phyloP scores from a whole-genome alignment of 352 stramenopile genomes.

The Phytophthora sojae region DNA sequence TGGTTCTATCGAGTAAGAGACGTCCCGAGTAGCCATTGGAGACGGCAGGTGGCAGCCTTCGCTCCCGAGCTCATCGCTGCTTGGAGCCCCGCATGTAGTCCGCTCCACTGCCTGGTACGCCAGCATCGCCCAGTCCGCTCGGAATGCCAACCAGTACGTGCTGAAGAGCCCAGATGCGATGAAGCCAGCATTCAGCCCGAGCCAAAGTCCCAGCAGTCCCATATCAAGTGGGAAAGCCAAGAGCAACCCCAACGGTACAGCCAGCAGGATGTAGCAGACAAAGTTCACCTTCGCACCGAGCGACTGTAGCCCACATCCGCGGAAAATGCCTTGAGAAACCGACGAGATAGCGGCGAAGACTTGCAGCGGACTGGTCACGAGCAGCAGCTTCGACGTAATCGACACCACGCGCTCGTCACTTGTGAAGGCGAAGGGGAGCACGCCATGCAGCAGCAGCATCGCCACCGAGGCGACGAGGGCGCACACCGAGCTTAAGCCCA shows the following conservation, averaged over 20 bases:
- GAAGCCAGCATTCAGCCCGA: conserved; percentile 77
- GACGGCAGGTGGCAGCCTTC: conserved; percentile 20
- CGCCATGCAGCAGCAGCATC: conserved; percentile 62
- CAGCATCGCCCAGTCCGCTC: conserved; percentile 79
- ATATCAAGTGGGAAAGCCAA: conserved; percentile 73
- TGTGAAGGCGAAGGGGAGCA: conserved; percentile 75
- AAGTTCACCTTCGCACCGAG: conserved; percentile 89
- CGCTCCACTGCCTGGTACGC: conserved; percentile 66
- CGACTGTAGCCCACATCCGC: conserved; percentile 80
- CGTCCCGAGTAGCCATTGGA: conserved; percentile 4
- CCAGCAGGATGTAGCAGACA: conserved; percentile 82
- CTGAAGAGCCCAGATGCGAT: conserved; percentile 70
- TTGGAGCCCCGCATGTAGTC: conserved; percentile 29
- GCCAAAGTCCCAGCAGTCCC: conserved; percentile 82
- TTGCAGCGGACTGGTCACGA: conserved; percentile 80
- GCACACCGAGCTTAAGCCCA: conserved; percentile 52
- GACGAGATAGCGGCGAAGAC: conserved; percentile 82
- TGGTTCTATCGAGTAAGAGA: conserved; percentile 9
- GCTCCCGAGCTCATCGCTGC: conserved; percentile 13
- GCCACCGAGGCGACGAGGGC: conserved; percentile 56
- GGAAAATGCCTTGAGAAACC: conserved; percentile 81
- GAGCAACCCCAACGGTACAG: conserved; percentile 78
- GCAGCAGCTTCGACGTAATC: conserved; percentile 66
- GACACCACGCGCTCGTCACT: conserved; percentile 59
- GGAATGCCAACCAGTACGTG: conserved; percentile 68